A percentile compares a stretch with the other conserved stretches of the same genome.
These are phyloP conservation scores for Stipa capillata DNA, from an alignment of 176 grass and related monocot genomes.

Conservation along the genomic window DNA sequence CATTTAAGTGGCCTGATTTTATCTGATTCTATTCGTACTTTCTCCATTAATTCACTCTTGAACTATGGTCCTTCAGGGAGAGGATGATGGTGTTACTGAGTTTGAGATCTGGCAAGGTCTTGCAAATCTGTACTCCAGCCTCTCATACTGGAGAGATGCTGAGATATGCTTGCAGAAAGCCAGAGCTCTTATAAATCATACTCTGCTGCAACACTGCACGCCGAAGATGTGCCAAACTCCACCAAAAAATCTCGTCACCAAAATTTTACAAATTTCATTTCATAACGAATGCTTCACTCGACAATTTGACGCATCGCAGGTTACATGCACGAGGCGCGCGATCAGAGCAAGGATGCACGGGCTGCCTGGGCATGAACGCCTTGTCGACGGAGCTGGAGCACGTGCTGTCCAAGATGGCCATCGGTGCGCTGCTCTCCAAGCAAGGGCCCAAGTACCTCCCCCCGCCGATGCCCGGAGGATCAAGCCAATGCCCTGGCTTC, in stretches of 20 bases:
- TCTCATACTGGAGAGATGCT: constrained; percentile 65
- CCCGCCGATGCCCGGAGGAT: constrained; percentile 64
- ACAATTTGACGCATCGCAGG: constrained; percentile 25
- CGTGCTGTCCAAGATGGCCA: constrained; percentile 58
- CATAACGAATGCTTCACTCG: background rate
- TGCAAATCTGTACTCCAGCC: constrained; percentile 72
- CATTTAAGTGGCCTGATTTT: background rate
- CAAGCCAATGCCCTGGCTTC: constrained; percentile 73
- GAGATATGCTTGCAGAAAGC: constrained; percentile 95
- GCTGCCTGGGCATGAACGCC: constrained; percentile 51
- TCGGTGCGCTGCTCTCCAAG: constrained; percentile 54
- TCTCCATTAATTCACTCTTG: background rate
- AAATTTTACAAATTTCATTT: background rate
- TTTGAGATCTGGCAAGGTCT: constrained; percentile 97
- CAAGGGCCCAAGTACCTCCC: constrained; percentile 63
- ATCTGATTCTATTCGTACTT: background rate
- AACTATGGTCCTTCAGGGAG: background rate
- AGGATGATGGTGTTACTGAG: constrained; percentile 47
- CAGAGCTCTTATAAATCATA: constrained; percentile 55
- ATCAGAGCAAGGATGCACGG: constrained; percentile 32
- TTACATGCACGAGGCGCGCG: constrained; percentile 46
- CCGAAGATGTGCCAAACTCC: constrained; percentile 40
- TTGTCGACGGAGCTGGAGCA: constrained; percentile 51
- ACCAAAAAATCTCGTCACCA: background rate
- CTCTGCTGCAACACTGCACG: constrained; percentile 60